These are phyloP conservation scores for Kwoniella sp. DNA, from an alignment of 768 basidiomycete species.

Conservation along the genomic window DNA sequence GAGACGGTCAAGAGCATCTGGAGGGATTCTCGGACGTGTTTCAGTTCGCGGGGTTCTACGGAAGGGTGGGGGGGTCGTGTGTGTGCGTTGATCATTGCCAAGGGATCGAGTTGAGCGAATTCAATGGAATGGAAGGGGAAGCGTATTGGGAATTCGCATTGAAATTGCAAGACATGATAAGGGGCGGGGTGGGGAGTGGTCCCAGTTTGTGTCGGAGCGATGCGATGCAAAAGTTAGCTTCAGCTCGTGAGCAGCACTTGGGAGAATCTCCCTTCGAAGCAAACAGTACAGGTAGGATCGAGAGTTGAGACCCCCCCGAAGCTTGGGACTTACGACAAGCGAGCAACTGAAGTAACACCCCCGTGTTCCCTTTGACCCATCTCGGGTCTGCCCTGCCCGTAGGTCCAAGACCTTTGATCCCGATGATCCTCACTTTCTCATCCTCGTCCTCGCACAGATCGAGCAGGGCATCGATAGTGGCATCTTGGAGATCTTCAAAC, in stretches of 20 bases:
- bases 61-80: background rate
- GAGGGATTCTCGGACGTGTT: constrained; percentile 37
- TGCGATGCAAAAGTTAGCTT: background rate
- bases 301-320: background rate
- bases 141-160: no score
- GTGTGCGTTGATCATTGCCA: background rate
- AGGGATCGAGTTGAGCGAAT: no score
- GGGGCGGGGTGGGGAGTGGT: no score
- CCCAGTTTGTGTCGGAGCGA: no score
- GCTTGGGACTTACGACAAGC: constrained; percentile 44
- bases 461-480: constrained; percentile 42
- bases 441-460: constrained; percentile 54
- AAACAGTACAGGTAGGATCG: background rate
- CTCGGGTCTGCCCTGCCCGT: constrained; percentile 45
- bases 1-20: constrained; percentile 31
- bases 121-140: no score
- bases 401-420: constrained; percentile 44
- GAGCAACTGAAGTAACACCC: constrained; percentile 46
- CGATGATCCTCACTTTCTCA: constrained; percentile 46
- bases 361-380: constrained; percentile 51
- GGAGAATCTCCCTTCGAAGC: no score
- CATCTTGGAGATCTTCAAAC: constrained; percentile 49
- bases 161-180: no score
- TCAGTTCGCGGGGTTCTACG: constrained; percentile 41
- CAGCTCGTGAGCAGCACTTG: background rate